Evolutionary conservation across 2,329 filamentous ascomycete genomes (phyloP), one percentile per base, ranked within the genome.

Genomic region (Neopestalotiopsis rosae): DNA sequence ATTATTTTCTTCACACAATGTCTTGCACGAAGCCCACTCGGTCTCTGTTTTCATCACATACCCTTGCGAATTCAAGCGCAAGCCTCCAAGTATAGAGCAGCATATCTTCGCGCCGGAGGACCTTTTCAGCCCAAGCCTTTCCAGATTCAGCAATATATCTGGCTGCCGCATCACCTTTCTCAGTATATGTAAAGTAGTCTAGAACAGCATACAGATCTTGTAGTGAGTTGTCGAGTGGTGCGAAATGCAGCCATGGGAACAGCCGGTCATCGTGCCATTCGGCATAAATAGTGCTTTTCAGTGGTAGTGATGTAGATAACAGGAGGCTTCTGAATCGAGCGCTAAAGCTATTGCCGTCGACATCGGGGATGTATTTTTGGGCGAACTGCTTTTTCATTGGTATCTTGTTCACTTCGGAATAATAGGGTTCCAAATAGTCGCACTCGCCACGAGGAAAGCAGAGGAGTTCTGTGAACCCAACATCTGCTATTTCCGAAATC

Each of bases 191-290:
- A 72, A 90, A 89, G 73, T 88, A 90, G n/a, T 86, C 84, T 75
- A 89, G 76, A 14, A 89, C 81, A 14, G 82, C 85, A 68, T 88
- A 90, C 7, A 90, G 72, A 57, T 91, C 89, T 66, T 85, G 79
- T 69, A 87, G 90, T 1, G 83, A 82, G 71, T 88, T 88, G 72
- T 90, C 87, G 77, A 91, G 83, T 4, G 89, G 89, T 0, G 88
- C 85, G 72, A 89, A 91, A 75, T 91, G 89, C 67, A 83, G 81
- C 89, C 89, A 92, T 0, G 88, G 84, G 13, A 89, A 79, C 0
- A 91, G 78, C 4, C 89, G 81, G 6, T 84, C 83, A 72, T 91
- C 89, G 72, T 91, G 89, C 89, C 89, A 91, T 74, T 91, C 89
- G 38, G 84, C 80, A 73, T 89, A 91, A 24, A 91, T 82, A 1